Evolutionary conservation across 2,329 filamentous ascomycete species (phyloP).

Genomic region (Myriosclerotinia curreyana): DNA sequence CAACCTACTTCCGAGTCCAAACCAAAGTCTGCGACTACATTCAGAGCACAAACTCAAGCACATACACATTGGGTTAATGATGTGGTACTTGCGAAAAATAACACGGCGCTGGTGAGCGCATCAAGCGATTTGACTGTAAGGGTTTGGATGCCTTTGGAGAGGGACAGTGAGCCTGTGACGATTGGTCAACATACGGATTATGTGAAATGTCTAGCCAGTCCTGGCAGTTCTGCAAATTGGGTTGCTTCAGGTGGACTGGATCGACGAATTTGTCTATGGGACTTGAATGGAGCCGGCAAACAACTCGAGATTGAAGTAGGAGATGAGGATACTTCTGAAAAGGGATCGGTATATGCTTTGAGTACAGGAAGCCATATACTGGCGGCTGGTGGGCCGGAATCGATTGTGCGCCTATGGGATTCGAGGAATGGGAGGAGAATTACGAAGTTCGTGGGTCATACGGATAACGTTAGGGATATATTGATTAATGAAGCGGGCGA

Average conservation of each 20-base stretch:
- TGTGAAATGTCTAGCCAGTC: constrained; percentile 87
- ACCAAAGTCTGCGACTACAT: constrained; percentile 51
- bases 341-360: constrained; percentile 93
- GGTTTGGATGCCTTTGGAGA: constrained; percentile 71
- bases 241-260: constrained; percentile 92
- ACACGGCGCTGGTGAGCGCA: constrained; percentile 65
- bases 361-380: constrained; percentile 76
- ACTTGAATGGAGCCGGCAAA: constrained; percentile 82
- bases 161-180: constrained; percentile 63
- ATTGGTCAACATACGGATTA: constrained; percentile 96
- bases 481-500: constrained; percentile 85
- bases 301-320: constrained; percentile 80
- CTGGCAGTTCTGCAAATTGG: constrained; percentile 70
- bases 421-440: constrained; percentile 82
- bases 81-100: constrained; percentile 63
- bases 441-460: constrained; percentile 95
- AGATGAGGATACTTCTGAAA: constrained; percentile 79
- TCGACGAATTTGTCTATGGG: constrained; percentile 89
- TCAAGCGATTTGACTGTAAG: constrained; percentile 73
- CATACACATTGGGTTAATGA: constrained; percentile 80
- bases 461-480: constrained; percentile 89
- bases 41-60: constrained; percentile 62
- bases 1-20: constrained; percentile 39
- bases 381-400: constrained; percentile 91
- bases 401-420: constrained; percentile 90